Base-by-base conservation (phyloP, 2,329 filamentous ascomycete species). In the Sporothrix variecibatus region DNA sequence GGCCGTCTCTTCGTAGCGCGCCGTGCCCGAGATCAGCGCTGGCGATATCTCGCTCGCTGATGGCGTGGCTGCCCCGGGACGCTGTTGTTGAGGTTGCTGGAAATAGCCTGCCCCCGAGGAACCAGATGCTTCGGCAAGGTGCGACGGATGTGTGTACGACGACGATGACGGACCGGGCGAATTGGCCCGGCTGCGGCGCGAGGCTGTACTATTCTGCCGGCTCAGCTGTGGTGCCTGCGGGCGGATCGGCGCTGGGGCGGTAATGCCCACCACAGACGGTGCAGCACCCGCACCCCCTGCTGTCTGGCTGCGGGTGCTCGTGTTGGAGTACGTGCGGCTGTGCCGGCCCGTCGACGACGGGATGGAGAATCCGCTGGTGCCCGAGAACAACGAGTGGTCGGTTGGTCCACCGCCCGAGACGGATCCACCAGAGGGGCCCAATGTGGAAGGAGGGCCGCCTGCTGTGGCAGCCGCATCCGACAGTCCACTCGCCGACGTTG, bases 1-100 rank as follows among this genome's bases (percentile, higher is more conserved):
- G 0, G 86, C 87, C 0, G 88, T 88, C 80, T 92, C 90, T 77
- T 92, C 90, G 79, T 90, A 91, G 15, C 90, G 86, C 12, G 85
- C 81, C 0, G 89, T 91, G 2, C 86, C 88, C 2, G 87, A 86
- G 76, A 91, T 82, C 34, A 90, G 80, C 2, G 86, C 85, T 0
- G 88, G 88, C 12, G 87, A 89, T 31, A 87, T 80, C 77, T 84
- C 82, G 68, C 80, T 78, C 23, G 69, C 71, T 0, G 68, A 71
- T 4, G 83, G 86, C 7, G 82, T 82, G 23, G 81, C 82, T 67
- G 62, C 62, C 77, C 74, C 78, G 77, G 72, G 58, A 77, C 73
- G 62, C 12, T 38, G 58, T 17, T 38, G 58, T 20, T n/a, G 58
- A 15, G 9, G 3, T 43, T 43, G 40, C 38, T 43, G 62, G 11